phyloP scores from a whole-genome alignment of 768 basidiomycete genomes.

The Russula emetica region DNA sequence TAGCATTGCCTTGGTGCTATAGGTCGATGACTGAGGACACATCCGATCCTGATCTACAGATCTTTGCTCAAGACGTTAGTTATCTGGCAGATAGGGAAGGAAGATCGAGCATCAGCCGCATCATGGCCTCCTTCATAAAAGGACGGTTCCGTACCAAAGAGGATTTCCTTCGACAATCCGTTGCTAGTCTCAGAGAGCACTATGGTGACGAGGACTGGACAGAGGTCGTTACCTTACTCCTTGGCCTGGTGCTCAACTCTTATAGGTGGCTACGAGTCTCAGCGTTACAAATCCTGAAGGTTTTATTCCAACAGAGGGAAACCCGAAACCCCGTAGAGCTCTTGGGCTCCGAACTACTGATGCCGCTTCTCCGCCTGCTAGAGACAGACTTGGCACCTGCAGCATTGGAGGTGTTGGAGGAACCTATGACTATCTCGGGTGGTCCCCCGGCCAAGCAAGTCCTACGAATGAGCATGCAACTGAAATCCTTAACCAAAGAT shows the following conservation, averaged over 20 bases:
- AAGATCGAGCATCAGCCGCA: conserved; percentile 73
- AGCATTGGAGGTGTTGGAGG: conserved; percentile 90
- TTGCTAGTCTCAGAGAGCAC: conserved; percentile 79
- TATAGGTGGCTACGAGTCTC: conserved; percentile 79
- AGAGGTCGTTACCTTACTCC: conserved; percentile 77
- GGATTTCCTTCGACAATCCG: conserved; percentile 88
- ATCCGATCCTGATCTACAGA: conserved; percentile 54
- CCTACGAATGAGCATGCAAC: conserved; percentile 87
- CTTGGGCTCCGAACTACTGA: conserved; percentile 80
- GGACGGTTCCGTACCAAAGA: conserved; percentile 86
- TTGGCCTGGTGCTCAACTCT: conserved; percentile 80
- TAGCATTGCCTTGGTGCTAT: conserved; percentile 84
- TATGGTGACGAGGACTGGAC: conserved; percentile 73
- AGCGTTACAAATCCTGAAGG: conserved; percentile 82
- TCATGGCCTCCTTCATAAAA: conserved; percentile 87
- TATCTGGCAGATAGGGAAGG: conserved; percentile 67
- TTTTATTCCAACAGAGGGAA: conserved; percentile 82
- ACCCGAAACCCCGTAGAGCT: conserved; percentile 67
- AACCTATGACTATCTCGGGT: conserved; percentile 75
- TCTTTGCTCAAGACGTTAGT: conserved; percentile 71
- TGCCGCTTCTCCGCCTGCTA: conserved; percentile 86
- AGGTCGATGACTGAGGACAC: conserved; percentile 67
- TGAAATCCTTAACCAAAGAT: conserved; percentile 42
- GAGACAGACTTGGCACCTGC: conserved; percentile 80
- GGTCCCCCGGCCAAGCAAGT: conserved; percentile 79